Percentiles rank a stretch among this genome's conserved stretches.
Evolutionary conservation across 2,329 filamentous ascomycete genomes (phyloP).

Genomic region (Chaetomiaceae sp.): DNA sequence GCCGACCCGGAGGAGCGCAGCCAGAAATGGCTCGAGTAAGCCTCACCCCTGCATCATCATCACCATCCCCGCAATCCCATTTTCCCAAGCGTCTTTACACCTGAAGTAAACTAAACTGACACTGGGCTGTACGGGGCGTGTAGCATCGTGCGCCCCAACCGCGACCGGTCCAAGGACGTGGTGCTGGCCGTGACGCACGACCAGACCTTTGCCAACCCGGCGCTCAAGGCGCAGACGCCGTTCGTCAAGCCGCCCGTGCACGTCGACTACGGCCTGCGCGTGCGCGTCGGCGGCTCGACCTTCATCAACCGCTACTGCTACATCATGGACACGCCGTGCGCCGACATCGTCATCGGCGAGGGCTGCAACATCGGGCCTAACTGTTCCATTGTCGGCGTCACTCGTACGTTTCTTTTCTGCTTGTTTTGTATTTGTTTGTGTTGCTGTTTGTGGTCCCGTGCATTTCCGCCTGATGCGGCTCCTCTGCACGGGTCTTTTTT

Average conservation of each 20-base stretch:
- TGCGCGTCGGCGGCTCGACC: slow-evolving; percentile 28
- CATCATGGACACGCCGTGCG: slow-evolving; percentile 32
- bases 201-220: slow-evolving; percentile 25
- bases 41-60: too few relatives aligned
- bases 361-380: slow-evolving; percentile 29
- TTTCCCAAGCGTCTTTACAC: too few relatives aligned
- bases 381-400: slow-evolving; percentile 28
- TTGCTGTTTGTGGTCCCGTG: too few relatives aligned
- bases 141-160: slow-evolving; percentile 26
- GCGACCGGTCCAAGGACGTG: slow-evolving; percentile 17
- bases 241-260: slow-evolving; percentile 29
- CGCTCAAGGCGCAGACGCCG: slow-evolving; percentile 25
- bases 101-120: too few relatives aligned
- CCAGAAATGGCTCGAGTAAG: slow-evolving; percentile 26
- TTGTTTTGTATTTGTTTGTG: too few relatives aligned
- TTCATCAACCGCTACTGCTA: slow-evolving; percentile 31
- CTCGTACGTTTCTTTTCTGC: slow-evolving; percentile 15
- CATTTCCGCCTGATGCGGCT: too few relatives aligned
- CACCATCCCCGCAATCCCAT: too few relatives aligned
- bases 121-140: too few relatives aligned
- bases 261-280: slow-evolving; percentile 30
- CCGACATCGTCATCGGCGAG: slow-evolving; percentile 30
- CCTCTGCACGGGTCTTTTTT: too few relatives aligned
- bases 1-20: slow-evolving; percentile 24
- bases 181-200: slow-evolving; percentile 21